A percentile compares a stretch with the other conserved stretches of the same genome.
phyloP scores from a whole-genome alignment of 257 asterid species.

The Lantana camara region DNA sequence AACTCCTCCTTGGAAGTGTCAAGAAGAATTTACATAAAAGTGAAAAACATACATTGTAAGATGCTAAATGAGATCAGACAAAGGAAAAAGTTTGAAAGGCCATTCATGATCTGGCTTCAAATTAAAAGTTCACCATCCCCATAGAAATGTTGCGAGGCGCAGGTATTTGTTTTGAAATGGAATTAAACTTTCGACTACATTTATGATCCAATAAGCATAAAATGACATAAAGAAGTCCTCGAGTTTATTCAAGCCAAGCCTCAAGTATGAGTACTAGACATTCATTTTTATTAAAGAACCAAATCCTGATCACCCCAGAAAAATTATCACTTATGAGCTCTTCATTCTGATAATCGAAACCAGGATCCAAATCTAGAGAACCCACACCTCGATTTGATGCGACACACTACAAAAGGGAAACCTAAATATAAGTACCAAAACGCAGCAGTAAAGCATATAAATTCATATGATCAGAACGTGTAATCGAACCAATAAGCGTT shows the following conservation, averaged over 20 bases:
- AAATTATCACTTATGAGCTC: not conserved
- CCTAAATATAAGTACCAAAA: not conserved
- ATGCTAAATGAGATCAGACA: not conserved
- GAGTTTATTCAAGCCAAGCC: not conserved
- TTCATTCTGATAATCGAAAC: not conserved
- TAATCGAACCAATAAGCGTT: not conserved
- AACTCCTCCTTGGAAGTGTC: not conserved
- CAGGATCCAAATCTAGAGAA: not conserved
- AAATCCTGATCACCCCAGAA: not conserved
- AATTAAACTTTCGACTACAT: not conserved
- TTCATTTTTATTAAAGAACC: not conserved
- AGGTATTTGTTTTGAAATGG: not conserved
- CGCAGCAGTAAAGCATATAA: not conserved
- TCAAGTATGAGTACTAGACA: not conserved
- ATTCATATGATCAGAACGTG: not conserved
- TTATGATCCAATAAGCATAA: not conserved
- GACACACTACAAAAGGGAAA: not conserved
- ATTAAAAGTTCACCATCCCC: not conserved
- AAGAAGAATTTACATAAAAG: not conserved
- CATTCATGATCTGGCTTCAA: constrained; percentile 1
- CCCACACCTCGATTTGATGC: not conserved
- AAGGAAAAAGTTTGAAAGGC: not conserved
- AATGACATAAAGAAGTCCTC: not conserved
- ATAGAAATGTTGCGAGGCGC: not conserved
- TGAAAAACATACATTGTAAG: not conserved